Base-by-base conservation (phyloP, 2,329 filamentous ascomycete species). In the Stemphylium lycopersici region DNA sequence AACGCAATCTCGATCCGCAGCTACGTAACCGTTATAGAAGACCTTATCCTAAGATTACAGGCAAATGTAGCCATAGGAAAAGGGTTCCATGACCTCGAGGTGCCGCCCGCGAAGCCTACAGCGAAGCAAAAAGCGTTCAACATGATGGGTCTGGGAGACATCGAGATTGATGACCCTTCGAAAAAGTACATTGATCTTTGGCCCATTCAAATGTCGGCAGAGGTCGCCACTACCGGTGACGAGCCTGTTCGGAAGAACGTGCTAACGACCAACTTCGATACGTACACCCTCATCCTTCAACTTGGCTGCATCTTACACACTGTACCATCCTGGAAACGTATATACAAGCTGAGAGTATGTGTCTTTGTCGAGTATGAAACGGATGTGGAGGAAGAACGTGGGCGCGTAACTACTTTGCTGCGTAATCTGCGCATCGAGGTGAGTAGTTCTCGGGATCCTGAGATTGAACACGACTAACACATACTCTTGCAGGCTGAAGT, bases 171-270 rank as follows among this genome's bases (percentile, higher is more conserved):
- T 34, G 82, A 81, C 15, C 85, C 87, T 48, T 79, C 78, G 3
- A 93, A 93, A 69, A 90, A 87, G 66, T 93, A 88, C 67, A 90
- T 96, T 57, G 91, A 96, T 67, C 78, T 96, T 4, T 96, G 91
- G 91, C 91, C 91, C 0, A 95, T 96, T 48, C 92, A 96, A 62
- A 96, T 96, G 90, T 93, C 91, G 5, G 91, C 91, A 1, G 90
- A 93, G 65, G 84, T 95, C 31, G 84, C 86, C 0, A 80, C 88
- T 1, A 86, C 59, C 12, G 67, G 68, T 4, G 70, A 59, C 83
- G 68, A 70, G 32, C 62, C 65, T 3, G 63, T 61, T 10, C 83
- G 82, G 55, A 78, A 82, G 57, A 86, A 85, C 65, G 81, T 95
- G 5, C 74, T 93, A 49, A 96, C 91, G 0, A 95, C 90, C 0